Percentiles rank a stretch among this genome's conserved stretches.
Evolutionary conservation across 2,329 filamentous ascomycete genomes (phyloP).

Genomic region (Exserohilum rostratum): DNA sequence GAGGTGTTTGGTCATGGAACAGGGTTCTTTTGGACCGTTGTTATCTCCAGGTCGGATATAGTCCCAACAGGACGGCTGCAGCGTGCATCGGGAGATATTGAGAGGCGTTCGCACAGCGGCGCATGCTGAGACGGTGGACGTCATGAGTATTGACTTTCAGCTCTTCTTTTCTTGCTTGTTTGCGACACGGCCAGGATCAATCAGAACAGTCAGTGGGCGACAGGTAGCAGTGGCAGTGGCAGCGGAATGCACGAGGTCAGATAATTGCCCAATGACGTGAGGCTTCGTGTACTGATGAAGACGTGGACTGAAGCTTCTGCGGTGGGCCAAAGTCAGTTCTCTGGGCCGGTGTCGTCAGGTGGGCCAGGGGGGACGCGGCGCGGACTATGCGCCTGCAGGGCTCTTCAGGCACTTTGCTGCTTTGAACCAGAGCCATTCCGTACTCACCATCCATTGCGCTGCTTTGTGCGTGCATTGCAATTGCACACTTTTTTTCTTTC

Average conservation of each 20-base stretch:
- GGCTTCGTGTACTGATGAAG: not conserved
- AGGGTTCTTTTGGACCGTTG: not conserved
- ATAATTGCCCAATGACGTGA: not conserved
- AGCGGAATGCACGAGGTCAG: not conserved
- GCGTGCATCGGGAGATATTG: not conserved
- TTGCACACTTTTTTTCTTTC: not conserved
- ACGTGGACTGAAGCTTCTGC: no score
- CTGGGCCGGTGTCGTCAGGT: constrained; percentile 2
- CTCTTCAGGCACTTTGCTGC: constrained; percentile 15
- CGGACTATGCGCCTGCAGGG: constrained; percentile 28
- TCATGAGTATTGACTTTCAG: not conserved
- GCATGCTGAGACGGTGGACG: not conserved
- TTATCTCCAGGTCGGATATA: not conserved
- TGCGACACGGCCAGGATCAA: not conserved
- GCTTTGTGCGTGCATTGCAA: constrained; percentile 6
- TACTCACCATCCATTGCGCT: constrained; percentile 7
- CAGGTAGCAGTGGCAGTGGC: not conserved
- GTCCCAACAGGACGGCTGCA: not conserved
- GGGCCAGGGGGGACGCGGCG: constrained; percentile 16
- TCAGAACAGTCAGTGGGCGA: not conserved
- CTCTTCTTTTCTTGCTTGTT: constrained; percentile 3
- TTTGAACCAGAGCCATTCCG: constrained; percentile 1
- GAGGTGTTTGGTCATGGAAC: not conserved
- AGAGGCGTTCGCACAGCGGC: not conserved
- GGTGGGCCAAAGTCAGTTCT: no score